A percentile compares a stretch with the other conserved stretches of the same genome.
These are phyloP conservation scores for Durusdinium trenchii DNA, from an alignment of 73 alveolate genomes.

Conservation along the genomic window DNA sequence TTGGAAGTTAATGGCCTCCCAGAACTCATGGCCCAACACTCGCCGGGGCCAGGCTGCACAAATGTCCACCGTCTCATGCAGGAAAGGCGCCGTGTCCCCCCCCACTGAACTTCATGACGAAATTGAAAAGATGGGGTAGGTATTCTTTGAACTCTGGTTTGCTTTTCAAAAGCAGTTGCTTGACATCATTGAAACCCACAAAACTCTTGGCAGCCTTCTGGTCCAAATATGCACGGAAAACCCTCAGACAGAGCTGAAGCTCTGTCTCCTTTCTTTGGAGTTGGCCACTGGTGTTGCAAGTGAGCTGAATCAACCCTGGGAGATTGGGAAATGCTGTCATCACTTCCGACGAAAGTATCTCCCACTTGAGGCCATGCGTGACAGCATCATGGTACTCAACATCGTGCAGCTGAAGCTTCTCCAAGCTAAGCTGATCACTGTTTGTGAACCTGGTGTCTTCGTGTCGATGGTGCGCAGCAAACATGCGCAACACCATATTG, in stretches of 20 bases:
- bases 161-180: not conserved
- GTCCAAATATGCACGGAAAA: not conserved
- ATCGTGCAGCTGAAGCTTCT: not conserved
- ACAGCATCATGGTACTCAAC: not conserved
- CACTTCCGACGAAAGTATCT: not conserved
- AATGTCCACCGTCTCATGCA: not conserved
- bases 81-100: not conserved
- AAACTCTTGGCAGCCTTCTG: not conserved
- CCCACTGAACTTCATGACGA: not conserved
- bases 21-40: not conserved
- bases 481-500: not conserved
- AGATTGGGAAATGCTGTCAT: not conserved
- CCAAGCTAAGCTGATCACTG: not conserved
- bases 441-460: not conserved
- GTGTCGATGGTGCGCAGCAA: not conserved
- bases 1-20: not conserved
- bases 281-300: not conserved
- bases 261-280: not conserved
- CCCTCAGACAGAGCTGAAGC: not conserved
- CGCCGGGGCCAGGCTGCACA: not conserved
- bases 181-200: not conserved
- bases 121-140: not conserved
- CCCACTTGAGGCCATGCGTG: not conserved
- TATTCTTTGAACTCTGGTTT: not conserved
- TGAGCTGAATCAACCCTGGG: not conserved